Base-by-base conservation (phyloP, 2,329 filamentous ascomycete species). In the Thermoascus crustaceus region DNA sequence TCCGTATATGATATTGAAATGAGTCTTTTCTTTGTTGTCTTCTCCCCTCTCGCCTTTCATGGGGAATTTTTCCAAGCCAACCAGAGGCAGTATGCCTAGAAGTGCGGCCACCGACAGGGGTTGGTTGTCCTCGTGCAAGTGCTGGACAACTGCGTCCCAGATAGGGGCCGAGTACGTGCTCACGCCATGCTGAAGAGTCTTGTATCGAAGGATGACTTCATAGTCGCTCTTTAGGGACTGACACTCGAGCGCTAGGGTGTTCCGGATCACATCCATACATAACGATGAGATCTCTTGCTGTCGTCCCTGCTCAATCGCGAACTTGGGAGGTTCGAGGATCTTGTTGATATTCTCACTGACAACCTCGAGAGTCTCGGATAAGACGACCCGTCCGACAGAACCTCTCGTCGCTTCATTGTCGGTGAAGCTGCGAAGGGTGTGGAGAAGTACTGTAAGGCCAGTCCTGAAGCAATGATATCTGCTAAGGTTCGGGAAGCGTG, bases 1-100 rank as follows among this genome's bases (percentile, higher is more conserved):
- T 16, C 68, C 67, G 39, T 89, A 81, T 16, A 80, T 77, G 30
- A 71, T 63, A 53, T 96, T 96, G 69, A 94, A 96, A 18, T 76
- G 70, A n/a, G 69, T 67, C 48, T 81, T 81, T 38, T 61, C 78
- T 61, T 62, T 56, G 13, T 46, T 61, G 18, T 57, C 50, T 33
- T 60, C 59, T 9, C 59, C 56, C 36, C 63, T 66, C 0, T 60
- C 59, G 8, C 59, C 56, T 37, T 63, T 66, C 0, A 73, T 71
- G 11, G 73, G 68, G 37, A 94, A 80, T 37, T 77, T 75, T 55
- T 95, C 88, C 13, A 94, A 68, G 0, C 81, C 78, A 13, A 85
- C 75, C 1, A 95, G 67, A 1, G 77, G 74, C 34, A 76, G 70
- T 6, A 83, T 78, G 6, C 83, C 83, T 30, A 80, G 67, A 2